These are phyloP conservation scores for Fusarium nygamai DNA, from an alignment of 2,329 filamentous ascomycete species.

Conservation along the genomic window DNA sequence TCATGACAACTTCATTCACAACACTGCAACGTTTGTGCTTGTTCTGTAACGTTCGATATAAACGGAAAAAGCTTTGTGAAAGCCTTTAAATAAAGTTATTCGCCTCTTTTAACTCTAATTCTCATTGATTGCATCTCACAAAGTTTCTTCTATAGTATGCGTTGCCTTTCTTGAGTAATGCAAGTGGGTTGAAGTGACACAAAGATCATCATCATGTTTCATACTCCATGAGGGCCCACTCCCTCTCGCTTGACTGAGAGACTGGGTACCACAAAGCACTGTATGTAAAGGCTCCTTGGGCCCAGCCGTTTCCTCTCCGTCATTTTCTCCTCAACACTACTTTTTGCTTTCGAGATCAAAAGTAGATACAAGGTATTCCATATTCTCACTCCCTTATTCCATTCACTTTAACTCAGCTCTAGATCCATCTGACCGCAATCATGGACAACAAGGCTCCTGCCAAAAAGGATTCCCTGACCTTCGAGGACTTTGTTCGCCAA, in stretches of 20 bases:
- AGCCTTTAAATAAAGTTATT: accelerated
- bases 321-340: neutral
- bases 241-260: neutral
- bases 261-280: neutral
- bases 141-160: neutral
- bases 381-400: neutral
- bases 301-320: neutral
- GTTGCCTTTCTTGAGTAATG: neutral
- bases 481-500: neutral
- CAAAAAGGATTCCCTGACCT: neutral
- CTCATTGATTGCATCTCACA: neutral
- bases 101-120: neutral
- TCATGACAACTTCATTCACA: neutral
- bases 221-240: neutral
- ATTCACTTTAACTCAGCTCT: neutral
- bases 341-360: neutral
- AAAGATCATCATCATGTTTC: neutral
- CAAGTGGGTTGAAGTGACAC: neutral
- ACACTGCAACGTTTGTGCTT: neutral
- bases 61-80: accelerated
- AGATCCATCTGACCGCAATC: neutral
- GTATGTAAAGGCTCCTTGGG: neutral
- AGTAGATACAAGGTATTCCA: neutral
- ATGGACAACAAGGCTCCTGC: neutral
- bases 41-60: neutral